Evolutionary conservation across 768 basidiomycete species (phyloP), one percentile per base, ranked within the genome.

Genomic region (Boletus subparvulus): DNA sequence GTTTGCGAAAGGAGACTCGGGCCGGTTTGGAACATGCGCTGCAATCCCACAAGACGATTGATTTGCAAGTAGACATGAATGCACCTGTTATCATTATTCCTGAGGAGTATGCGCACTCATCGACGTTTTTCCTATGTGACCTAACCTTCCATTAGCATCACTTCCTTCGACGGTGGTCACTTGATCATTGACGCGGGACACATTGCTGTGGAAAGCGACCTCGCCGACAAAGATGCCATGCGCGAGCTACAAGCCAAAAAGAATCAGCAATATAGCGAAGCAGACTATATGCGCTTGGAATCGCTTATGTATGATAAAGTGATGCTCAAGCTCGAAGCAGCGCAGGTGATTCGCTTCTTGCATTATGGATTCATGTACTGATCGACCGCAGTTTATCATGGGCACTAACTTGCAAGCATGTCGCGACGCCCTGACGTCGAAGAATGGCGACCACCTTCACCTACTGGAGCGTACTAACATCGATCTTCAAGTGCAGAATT

Each of bases 51-150:
- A 96, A 94, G 78, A 98, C 97, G 1, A 78, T 98, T 43, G 95
- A 98, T 69, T 78, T 99, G n/a, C 90, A 92, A 61, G 84, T 99
- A 75, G 95, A 99, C 66, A 82, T 99, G 80, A 92, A 96, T 65
- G 94, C 97, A 0, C 97, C 97, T 6, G 85, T 99, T 63, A 97
- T 99, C 68, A 93, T 99, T 64, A 83, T 98, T 50, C 97, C 97
- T 2, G 96, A 98, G 75, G 86, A 92, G 93, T 94, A 68, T 48
- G 72, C 46, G 10, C 44, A 55, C 49, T 50, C 32, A 21, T 44
- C 28, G 2, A 21, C 32, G 53, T 77, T 70, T 42, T 46, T 41
- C n/a, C 16, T 40, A 19, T 51, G n/a, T 35, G 11, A 44, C 12
- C 61, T 64, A 42, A 58, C 53, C n/a, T 24, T 58, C 40, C 36